phyloP scores from a whole-genome alignment of 495 filamentous ascomycete species.

The Penicillium goetzii region DNA sequence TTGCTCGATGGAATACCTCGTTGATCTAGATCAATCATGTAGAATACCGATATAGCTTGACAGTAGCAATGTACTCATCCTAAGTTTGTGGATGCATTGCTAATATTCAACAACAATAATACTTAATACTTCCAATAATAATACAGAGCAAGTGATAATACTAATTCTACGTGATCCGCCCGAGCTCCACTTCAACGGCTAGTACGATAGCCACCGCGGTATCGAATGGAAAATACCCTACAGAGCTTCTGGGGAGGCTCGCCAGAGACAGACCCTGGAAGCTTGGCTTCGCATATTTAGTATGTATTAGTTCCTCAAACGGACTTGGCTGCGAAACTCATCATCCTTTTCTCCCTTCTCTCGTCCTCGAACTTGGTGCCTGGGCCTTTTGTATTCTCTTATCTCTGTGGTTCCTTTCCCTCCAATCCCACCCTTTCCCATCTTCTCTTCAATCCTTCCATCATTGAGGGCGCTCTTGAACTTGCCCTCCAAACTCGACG shows the following conservation, averaged over 20 bases:
- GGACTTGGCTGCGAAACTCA: conserved; percentile 13
- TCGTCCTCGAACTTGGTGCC: conserved; percentile 3
- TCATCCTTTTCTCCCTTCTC: conserved; percentile 21
- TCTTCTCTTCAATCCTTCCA: conserved; percentile 12
- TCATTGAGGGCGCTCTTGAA: neutral
- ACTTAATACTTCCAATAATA: neutral
- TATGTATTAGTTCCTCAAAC: conserved; percentile 26
- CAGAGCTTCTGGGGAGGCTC: conserved; percentile 28
- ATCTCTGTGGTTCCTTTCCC: neutral
- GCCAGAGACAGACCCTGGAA: conserved; percentile 34
- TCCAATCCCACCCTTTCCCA: conserved; percentile 12
- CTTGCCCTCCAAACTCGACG: conserved; percentile 3
- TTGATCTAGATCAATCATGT: neutral
- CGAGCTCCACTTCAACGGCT: conserved; percentile 20
- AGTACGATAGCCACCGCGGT: conserved; percentile 22
- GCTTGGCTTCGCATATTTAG: conserved; percentile 37
- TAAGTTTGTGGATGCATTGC: neutral
- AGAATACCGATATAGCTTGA: neutral
- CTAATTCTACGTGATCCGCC: conserved; percentile 7
- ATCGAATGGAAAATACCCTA: conserved; percentile 20
- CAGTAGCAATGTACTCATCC: neutral
- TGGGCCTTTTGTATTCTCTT: conserved; percentile 16
- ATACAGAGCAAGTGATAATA: too few relatives aligned
- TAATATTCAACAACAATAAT: neutral
- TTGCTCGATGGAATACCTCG: neutral